Percentiles rank a stretch among this genome's conserved stretches.
phyloP scores from a whole-genome alignment of 805 yeast species.

The Wickerhamiella qilinensis region DNA sequence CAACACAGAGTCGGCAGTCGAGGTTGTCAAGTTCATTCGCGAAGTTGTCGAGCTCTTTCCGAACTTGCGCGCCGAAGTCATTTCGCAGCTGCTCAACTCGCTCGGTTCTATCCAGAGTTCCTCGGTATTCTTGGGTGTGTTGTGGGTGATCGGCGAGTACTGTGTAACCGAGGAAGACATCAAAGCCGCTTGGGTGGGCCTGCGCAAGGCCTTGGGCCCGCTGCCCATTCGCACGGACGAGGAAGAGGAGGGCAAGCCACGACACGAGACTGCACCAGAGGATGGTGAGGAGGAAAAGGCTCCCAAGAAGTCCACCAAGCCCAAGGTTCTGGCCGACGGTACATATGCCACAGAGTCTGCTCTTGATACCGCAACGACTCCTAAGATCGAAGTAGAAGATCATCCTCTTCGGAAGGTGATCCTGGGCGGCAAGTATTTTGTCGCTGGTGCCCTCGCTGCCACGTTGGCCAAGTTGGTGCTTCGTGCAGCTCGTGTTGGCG shows the following conservation, averaged over 20 bases:
- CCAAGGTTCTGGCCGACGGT: constrained; percentile 93
- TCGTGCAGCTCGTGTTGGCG: constrained; percentile 40
- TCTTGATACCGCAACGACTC: constrained; percentile 30
- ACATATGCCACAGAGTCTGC: constrained; percentile 95
- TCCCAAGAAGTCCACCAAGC: constrained; percentile 27
- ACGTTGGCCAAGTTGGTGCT: constrained; percentile 78
- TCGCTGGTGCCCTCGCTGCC: constrained; percentile 74
- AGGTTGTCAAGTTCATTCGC: constrained; percentile 79
- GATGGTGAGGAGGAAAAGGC: constrained; percentile 16
- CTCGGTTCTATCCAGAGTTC: constrained; percentile 64
- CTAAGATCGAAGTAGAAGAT: constrained; percentile 17
- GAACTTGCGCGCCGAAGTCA: constrained; percentile 46
- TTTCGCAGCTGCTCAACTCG: constrained; percentile 44
- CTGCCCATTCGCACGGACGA: constrained; percentile 49
- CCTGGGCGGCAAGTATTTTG: constrained; percentile 75
- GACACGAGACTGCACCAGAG: constrained; percentile 10
- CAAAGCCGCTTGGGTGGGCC: constrained; percentile 71
- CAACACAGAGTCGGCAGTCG: constrained; percentile 72
- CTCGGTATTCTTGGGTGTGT: constrained; percentile 79
- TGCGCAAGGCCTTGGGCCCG: constrained; percentile 74
- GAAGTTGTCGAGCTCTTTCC: constrained; percentile 91
- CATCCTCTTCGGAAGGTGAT: constrained; percentile 74
- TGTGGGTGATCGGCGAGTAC: constrained; percentile 96
- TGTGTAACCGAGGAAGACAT: constrained; percentile 53
- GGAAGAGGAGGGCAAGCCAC: constrained; percentile 24